Evolutionary conservation across 345 rosid genomes (phyloP), one percentile per base, ranked within the genome.

Genomic region (Balakata baccata): DNA sequence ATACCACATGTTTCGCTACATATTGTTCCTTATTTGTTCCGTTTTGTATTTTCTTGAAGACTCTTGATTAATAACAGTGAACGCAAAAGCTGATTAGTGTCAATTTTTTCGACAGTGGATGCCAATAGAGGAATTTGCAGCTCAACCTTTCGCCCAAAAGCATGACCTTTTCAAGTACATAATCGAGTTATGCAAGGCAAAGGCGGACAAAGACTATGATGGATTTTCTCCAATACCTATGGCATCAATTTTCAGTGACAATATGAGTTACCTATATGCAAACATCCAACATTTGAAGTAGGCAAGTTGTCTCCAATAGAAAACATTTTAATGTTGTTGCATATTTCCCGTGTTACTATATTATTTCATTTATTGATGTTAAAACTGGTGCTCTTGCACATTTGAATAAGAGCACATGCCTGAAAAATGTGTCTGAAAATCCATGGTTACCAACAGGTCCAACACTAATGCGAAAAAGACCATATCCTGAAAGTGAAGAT

Each of bases 41-140:
- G 61, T 50, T 50, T 34, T 61, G 12, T 43, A 14, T 57, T 20
- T 6, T 29, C 34, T 65, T 45, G 69, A 66, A 72, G 56, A 25
- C 12, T 22, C 57, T 47, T 10, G 23, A 5, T 29, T 29, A 29
- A 29, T 29, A 29, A 29, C 11, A 43, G 16, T 25, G 22, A 51
- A 46, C 46, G 54, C n/a, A 23, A 25, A 3, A 13, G 7, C 57
- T 66, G 57, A 49, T 51, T 29, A 22, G n/a, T 51, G 62, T 23
- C 11, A 58, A 59, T 57, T 60, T 7, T 63, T 71, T 18, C 57
- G 46, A 45, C 71, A 92, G 96, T 90, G 98, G 98, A 85, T 93
- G 92, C 87, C 82, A 5, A 62, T 87, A 7, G 92, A 89, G 78
- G 93, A 89, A 77, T 93, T 81, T 67, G 96, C 90, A 64, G 80